Evolutionary conservation across 2,329 filamentous ascomycete species (phyloP), one percentile per base, ranked within the genome.

Genomic region (Aureobasidium sp.): DNA sequence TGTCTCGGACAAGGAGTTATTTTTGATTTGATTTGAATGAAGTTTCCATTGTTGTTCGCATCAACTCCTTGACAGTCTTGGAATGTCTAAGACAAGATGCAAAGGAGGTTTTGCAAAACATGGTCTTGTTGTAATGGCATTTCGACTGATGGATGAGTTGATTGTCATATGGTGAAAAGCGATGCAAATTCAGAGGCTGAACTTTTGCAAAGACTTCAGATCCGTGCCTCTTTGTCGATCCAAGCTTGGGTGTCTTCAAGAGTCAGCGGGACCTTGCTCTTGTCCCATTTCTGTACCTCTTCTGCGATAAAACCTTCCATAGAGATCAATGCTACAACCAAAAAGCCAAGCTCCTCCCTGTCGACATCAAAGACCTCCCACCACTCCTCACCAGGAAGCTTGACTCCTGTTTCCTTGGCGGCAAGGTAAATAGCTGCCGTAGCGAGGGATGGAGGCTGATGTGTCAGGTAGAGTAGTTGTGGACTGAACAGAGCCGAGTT

Each of bases 331-430:
- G 82, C 91, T 11, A 97, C 90, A 3, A 96, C 91, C 62, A 97
- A 75, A 68, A 97, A 97, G 0, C 94, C 94, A 39, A 99, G 79
- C 72, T 96, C 91, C 77, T 99, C 94, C 55, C 94, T 82, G 69
- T 97, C 92, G 8, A 94, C 90, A 74, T 99, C 94, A 73, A 97
- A 97, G 0, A 97, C 90, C 74, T 97, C 92, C 94, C 94, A 99
- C 94, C 94, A 99, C 65, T 90, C 87, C 51, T 83, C 84, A 65
- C 89, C 88, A 0, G 93, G 91, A 75, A 97, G 81, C 72, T 90
- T 91, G 13, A 89, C 84, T 0, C 82, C 86, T 1, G 84, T 73
- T 66, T 97, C 91, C 48, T 87, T 82, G 0, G 91, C 89, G 0
- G 93, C 90, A n/a, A 91, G 84, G 72, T 97, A 99, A 36, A 97